These are phyloP conservation scores for Coemansia sp. DNA, from an alignment of 192 early-diverging fungal genomes.

Conservation along the genomic window DNA sequence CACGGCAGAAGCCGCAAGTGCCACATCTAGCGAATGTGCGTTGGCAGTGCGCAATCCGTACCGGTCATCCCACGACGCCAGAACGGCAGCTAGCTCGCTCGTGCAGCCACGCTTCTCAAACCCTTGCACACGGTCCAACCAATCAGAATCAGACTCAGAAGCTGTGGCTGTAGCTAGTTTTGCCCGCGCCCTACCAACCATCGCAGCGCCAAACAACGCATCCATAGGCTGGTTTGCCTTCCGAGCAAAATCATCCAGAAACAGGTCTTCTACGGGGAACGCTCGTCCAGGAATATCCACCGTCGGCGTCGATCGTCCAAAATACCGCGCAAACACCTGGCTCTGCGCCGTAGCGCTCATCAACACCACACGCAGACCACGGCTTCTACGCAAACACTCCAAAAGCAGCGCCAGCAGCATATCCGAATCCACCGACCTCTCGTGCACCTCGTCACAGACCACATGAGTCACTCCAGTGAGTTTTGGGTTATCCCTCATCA, in stretches of 20 bases:
- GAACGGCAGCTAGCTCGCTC: conserved; percentile 7
- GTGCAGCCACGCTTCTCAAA: neutral
- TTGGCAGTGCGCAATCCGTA: neutral
- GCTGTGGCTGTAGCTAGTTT: neutral
- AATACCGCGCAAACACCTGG: conserved; percentile 76
- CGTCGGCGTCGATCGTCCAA: conserved; percentile 60
- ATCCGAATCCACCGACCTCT: conserved; percentile 77
- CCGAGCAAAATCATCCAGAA: conserved; percentile 42
- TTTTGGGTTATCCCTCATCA: conserved; percentile 34
- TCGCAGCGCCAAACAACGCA: conserved; percentile 13
- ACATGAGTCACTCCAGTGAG: conserved; percentile 49
- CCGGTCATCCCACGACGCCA: conserved; percentile 34
- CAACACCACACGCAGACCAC: conserved; percentile 68
- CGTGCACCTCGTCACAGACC: conserved; percentile 90
- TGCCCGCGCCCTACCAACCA: conserved; percentile 5
- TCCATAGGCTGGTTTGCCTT: neutral
- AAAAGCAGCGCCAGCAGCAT: conserved; percentile 78
- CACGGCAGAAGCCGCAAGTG: conserved; percentile 61
- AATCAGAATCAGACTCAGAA: neutral
- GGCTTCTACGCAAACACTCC: conserved; percentile 58
- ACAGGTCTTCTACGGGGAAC: conserved; percentile 70
- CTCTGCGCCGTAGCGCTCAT: conserved; percentile 93
- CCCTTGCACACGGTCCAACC: neutral
- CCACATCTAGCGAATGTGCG: conserved; percentile 56
- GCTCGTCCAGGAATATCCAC: conserved; percentile 77